Conservation (phyloP, 73 alveolate species). For the Durusdinium trenchii region DNA sequence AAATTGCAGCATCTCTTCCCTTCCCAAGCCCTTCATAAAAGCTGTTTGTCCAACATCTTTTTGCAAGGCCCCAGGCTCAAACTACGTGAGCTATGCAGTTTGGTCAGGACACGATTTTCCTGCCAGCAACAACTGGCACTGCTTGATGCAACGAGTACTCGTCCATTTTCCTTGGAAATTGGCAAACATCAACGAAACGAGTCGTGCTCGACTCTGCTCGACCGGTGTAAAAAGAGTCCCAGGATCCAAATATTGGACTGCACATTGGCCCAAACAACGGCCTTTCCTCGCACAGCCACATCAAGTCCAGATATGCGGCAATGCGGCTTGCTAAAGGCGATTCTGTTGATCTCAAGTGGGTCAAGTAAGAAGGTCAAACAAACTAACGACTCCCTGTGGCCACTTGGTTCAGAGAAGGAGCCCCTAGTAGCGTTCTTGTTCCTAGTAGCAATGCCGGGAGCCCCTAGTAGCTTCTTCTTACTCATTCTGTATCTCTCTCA, state of each 20-base stretch:
- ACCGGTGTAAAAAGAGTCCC: not conserved
- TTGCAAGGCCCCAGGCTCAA: too few relatives aligned
- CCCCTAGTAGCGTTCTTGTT: too few relatives aligned
- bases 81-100: too few relatives aligned
- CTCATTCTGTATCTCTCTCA: too few relatives aligned
- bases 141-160: slow-evolving; percentile 41
- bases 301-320: too few relatives aligned
- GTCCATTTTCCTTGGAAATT: slow-evolving; percentile 25
- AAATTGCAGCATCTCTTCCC: not conserved
- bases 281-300: slow-evolving; percentile 11
- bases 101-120: not conserved
- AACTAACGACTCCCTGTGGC: too few relatives aligned
- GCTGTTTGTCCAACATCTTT: not conserved
- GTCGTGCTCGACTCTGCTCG: not conserved
- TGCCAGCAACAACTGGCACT: slow-evolving; percentile 55
- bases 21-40: not conserved
- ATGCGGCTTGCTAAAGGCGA: too few relatives aligned
- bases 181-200: not conserved
- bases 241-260: slow-evolving; percentile 41
- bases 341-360: too few relatives aligned
- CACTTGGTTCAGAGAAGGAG: too few relatives aligned
- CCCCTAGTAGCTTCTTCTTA: too few relatives aligned
- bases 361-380: too few relatives aligned
- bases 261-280: slow-evolving; percentile 43
- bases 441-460: too few relatives aligned